Conservation (phyloP, 805 yeast genomes). For the Saccharomycopsis oosterbeekiorum region DNA sequence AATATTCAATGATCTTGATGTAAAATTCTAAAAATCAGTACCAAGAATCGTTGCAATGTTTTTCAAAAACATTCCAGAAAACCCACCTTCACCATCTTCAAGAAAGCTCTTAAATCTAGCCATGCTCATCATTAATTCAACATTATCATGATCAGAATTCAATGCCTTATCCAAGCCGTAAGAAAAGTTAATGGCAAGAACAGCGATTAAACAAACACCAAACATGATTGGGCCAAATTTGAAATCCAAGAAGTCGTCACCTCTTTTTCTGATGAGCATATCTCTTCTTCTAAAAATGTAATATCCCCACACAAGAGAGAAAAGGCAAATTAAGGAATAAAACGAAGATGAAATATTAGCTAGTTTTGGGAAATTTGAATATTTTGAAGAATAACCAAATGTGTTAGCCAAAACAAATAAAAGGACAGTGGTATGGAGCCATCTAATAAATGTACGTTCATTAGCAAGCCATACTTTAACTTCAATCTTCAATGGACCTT, state of each 20-base stretch:
- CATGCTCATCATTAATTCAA: background rate
- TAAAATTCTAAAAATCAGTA: background rate
- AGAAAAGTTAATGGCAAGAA: conserved; percentile 62
- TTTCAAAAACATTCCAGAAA: conserved; percentile 23
- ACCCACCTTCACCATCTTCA: background rate
- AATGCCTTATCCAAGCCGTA: conserved; percentile 42
- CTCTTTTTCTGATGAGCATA: conserved; percentile 64
- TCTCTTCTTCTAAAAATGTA: conserved; percentile 62
- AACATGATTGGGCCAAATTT: conserved; percentile 81
- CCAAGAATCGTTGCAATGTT: conserved; percentile 38
- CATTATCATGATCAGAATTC: background rate
- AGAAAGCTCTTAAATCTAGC: background rate
- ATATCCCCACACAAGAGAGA: conserved; percentile 87
- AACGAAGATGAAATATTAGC: conserved; percentile 68
- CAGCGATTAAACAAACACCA: conserved; percentile 55
- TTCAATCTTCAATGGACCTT: conserved; percentile 89
- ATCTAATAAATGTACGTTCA: conserved; percentile 92
- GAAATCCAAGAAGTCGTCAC: conserved; percentile 82
- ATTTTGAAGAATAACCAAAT: conserved; percentile 63
- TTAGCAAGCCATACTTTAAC: conserved; percentile 98
- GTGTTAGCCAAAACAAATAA: conserved; percentile 79
- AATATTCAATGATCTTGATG: background rate
- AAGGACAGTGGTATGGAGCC: conserved; percentile 85
- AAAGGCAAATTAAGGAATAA: conserved; percentile 72
- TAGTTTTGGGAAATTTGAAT: conserved; percentile 51